A percentile compares a stretch with the other conserved stretches of the same genome.
Conservation (phyloP, 2,329 filamentous ascomycete genomes). For the Sporothrix sp. region DNA sequence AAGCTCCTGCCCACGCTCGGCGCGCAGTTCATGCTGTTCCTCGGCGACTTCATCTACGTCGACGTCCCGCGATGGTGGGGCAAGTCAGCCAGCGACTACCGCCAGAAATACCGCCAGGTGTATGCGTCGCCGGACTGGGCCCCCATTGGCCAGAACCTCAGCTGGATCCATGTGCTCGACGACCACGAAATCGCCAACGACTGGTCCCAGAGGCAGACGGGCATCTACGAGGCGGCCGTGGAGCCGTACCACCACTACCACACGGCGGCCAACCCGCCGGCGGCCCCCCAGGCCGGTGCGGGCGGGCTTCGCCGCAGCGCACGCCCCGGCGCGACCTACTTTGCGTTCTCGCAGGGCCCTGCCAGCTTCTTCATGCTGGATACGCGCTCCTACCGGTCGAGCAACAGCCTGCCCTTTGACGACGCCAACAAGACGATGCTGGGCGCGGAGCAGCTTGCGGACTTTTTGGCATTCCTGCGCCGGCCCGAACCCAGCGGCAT, state of each 20-base stretch:
- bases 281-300: conserved; percentile 40
- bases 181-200: conserved; percentile 96
- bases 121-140: conserved; percentile 93
- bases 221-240: conserved; percentile 67
- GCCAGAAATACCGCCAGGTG: conserved; percentile 87
- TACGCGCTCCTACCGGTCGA: conserved; percentile 76
- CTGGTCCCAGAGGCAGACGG: conserved; percentile 74
- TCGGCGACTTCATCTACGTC: conserved; percentile 83
- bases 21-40: conserved; percentile 70
- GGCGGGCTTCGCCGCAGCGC: conserved; percentile 24
- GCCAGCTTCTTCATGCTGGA: conserved; percentile 93
- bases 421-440: conserved; percentile 75
- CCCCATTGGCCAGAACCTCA: conserved; percentile 63
- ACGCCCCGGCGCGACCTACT: conserved; percentile 57
- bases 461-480: conserved; percentile 67
- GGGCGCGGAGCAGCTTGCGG: conserved; percentile 64
- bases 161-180: conserved; percentile 94
- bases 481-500: conserved; percentile 65
- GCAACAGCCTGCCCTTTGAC: conserved; percentile 49
- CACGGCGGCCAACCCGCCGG: conserved; percentile 70
- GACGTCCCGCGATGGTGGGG: conserved; percentile 81
- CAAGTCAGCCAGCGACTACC: conserved; percentile 62
- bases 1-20: conserved; percentile 60
- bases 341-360: conserved; percentile 79
- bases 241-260: conserved; percentile 88